Evolutionary conservation across 352 stramenopile genomes (phyloP), one percentile per base, ranked within the genome.

Genomic region (Pythium oligandrum): DNA sequence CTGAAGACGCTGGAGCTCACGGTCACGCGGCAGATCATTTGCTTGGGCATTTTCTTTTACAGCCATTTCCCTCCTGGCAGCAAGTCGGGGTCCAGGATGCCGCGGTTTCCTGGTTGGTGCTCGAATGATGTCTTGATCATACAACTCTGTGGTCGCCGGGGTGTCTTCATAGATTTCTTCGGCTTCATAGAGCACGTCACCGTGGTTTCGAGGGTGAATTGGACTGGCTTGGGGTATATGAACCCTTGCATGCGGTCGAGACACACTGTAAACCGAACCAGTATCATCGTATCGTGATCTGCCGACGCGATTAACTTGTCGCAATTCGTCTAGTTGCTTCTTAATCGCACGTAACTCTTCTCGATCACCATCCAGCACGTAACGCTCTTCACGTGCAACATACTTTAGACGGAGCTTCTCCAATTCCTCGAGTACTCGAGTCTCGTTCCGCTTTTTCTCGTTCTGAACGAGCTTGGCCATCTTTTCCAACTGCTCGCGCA

Each of bases 381-480:
- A 90, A 39, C 75, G 83, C 51, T 93, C 83, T 53, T 93, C 83
- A 3, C 79, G 73, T 17, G 81, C 83, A 10, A 88, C 70, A 35
- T 91, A 92, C 44, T 90, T 90, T 32, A 93, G 59, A 4, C 80
- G 75, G 31, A 93, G 65, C 45, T 90, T 89, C 42, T 93, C 83
- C 49, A 93, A 48, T 31, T 93, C 83, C 32, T 90, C 77, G 3
- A 76, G 61, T 4, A 75, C 74, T 1, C 68, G 68, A 7, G 57
- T 59, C 51, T 92, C 78, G 32, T 88, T 73, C 48, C 86, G 87
- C 44, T 83, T 84, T 35, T 85, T 89, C 44, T 93, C 83, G 36
- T 61, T 49, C 43, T 75, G 58, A 12, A 93, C 60, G 9, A 85
- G 45, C 36, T 60, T 66, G 30, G 67, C 63, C 51, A 88, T 67